Evolutionary conservation across 257 asterid species (phyloP), one percentile per base, ranked within the genome.

Genomic region (Dorcoceras hygrometricum): DNA sequence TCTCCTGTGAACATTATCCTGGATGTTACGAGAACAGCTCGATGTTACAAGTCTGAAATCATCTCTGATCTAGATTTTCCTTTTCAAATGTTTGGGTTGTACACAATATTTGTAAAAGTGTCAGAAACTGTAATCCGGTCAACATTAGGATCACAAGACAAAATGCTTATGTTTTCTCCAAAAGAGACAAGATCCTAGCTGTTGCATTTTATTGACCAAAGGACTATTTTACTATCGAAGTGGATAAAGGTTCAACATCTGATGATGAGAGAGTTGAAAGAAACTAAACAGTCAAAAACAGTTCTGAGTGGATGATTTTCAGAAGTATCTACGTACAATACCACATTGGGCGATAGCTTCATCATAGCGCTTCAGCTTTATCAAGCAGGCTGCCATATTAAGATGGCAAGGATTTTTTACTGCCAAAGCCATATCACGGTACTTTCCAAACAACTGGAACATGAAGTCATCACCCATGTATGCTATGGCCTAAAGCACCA

Each of bases 321-420:
- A 51, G 51, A 5, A 61, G 18, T 64, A 62, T 67, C 54, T 57
- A 77, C 95, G 2, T 83, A 91, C 97, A 74, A 94, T 81, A 78
- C 90, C 87, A 77, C 97, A 94, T 23, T 94, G 99, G 8, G 86
- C 92, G 63, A 90, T 88, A 78, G 99, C 99, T 70, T 90, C 96
- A 23, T 88, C 89, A 36, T 77, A 86, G 69, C 94, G 90, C 78
- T 88, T 84, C 78, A 86, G 95, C 89, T 80, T 93, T 76, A 93
- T 86, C 80, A 88, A 66, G 73, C 97, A 93, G 34, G 97, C 97
- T 29, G 97, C 96, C 80, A 80, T 82, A 86, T 93, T 93, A 48
- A 93, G 94, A 75, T 93, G 99, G 79, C 95, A 93, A 58, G 99
- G 99, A 72, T 90, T 90, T 78, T 93, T 90, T 19, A 93, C 99